Percentiles rank a stretch among this genome's conserved stretches.
Evolutionary conservation across 169 alveolate species (phyloP).

Genomic region (Ichthyophthirius multifiliis): DNA sequence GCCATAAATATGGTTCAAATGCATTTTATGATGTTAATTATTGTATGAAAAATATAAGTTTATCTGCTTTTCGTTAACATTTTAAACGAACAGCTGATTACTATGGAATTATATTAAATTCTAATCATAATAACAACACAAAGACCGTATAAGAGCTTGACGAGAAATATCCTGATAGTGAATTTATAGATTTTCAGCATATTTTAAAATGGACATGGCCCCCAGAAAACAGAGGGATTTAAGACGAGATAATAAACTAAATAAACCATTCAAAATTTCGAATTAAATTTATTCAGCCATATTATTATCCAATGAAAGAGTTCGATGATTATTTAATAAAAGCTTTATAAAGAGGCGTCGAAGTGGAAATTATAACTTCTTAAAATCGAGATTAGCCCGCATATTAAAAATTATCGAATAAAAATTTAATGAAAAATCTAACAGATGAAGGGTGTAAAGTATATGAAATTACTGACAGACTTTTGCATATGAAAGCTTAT

Average conservation of each 20-base stretch:
- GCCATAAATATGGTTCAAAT: constrained; percentile 47
- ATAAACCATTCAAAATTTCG: constrained; percentile 46
- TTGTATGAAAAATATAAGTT: constrained; percentile 21
- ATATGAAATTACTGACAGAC: constrained; percentile 65
- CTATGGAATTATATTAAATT: constrained; percentile 21
- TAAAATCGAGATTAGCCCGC: constrained; percentile 68
- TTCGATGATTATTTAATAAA: constrained; percentile 45
- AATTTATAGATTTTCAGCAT: constrained; percentile 6
- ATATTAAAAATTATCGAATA: constrained; percentile 55
- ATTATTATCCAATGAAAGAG: constrained; percentile 49
- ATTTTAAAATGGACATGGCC: neutral
- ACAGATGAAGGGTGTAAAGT: constrained; percentile 53
- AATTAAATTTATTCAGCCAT: constrained; percentile 62
- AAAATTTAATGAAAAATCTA: constrained; percentile 48
- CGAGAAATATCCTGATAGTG: constrained; percentile 6
- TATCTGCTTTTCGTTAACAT: constrained; percentile 25
- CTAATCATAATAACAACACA: neutral
- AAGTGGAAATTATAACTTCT: constrained; percentile 72
- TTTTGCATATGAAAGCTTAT: constrained; percentile 76
- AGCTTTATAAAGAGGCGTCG: constrained; percentile 72
- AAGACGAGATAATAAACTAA: constrained; percentile 39
- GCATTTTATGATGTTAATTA: constrained; percentile 63
- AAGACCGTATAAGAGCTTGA: neutral
- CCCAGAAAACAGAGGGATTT: constrained; percentile 35
- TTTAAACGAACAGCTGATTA: constrained; percentile 35